These are phyloP conservation scores for Candida anutae DNA, from an alignment of 1,139 yeast genomes.

Conservation along the genomic window DNA sequence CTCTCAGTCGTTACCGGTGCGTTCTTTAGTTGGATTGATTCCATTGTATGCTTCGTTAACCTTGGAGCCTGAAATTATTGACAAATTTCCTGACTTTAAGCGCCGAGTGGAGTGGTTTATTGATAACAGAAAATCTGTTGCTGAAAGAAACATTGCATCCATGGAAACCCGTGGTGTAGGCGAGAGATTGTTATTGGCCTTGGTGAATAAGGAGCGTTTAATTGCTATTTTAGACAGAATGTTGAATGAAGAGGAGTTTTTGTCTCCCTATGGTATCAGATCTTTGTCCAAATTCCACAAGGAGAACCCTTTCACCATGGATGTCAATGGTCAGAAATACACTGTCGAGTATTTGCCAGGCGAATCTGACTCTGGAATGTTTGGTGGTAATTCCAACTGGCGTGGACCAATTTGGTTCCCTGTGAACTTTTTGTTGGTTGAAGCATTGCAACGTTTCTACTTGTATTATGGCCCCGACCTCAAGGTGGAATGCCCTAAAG, in stretches of 20 bases:
- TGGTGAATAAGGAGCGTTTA: slow-evolving; percentile 78
- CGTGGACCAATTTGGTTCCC: slow-evolving; percentile 99
- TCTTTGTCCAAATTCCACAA: slow-evolving; percentile 86
- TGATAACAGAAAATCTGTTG: slow-evolving; percentile 60
- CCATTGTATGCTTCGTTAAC: slow-evolving; percentile 91
- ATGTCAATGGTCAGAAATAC: slow-evolving; percentile 72
- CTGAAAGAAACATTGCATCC: slow-evolving; percentile 86
- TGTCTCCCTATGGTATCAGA: slow-evolving; percentile 82
- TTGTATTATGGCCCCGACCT: slow-evolving; percentile 83
- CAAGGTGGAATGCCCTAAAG: slow-evolving; percentile 86
- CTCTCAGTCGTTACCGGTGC: slow-evolving; percentile 71
- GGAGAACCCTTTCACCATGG: slow-evolving; percentile 80
- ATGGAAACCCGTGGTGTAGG: slow-evolving; percentile 84
- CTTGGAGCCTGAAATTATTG: slow-evolving; percentile 76
- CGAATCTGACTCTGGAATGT: slow-evolving; percentile 89
- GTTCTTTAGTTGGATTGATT: slow-evolving; percentile 88
- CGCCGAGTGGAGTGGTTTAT: slow-evolving; percentile 84
- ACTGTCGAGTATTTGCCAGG: slow-evolving; percentile 81
- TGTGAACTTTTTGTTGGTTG: slow-evolving; percentile 79
- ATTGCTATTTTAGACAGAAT: slow-evolving; percentile 69
- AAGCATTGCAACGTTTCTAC: slow-evolving; percentile 82
- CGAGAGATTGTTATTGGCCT: slow-evolving; percentile 71
- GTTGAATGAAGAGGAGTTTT: slow-evolving; percentile 85
- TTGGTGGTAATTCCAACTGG: slow-evolving; percentile 98
- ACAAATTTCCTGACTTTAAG: slow-evolving; percentile 76